phyloP scores from a whole-genome alignment of 371 early-diverging fungal species.

The Lichtheimia ramosa region DNA sequence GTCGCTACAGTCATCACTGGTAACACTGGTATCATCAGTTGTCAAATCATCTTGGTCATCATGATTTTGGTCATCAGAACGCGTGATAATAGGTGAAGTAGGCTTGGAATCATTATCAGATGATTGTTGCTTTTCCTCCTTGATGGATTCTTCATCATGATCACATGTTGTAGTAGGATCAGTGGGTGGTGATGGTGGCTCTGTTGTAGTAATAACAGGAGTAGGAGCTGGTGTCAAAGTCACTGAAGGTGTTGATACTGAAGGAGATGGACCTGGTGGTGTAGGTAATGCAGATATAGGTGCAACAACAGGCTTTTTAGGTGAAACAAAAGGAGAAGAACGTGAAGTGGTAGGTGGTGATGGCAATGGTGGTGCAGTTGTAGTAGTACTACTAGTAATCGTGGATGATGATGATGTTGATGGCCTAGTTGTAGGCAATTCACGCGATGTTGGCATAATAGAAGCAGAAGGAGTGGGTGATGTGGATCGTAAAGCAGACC shows the following conservation, averaged over 20 bases:
- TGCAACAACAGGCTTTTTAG: neutral
- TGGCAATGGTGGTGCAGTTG: neutral
- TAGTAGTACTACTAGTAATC: neutral
- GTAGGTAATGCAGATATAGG: neutral
- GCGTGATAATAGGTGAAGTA: too few species aligned
- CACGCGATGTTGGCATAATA: neutral
- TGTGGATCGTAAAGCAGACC: slow-evolving; percentile 4
- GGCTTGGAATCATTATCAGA: too few species aligned
- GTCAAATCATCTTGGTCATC: too few species aligned
- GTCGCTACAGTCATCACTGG: too few species aligned
- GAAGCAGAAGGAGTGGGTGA: slow-evolving; percentile 1
- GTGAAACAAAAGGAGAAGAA: slow-evolving; percentile 1
- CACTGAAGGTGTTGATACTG: neutral
- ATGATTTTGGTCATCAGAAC: too few species aligned
- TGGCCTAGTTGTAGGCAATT: too few species aligned
- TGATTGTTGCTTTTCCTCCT: too few species aligned
- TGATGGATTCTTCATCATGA: too few species aligned
- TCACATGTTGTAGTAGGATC: too few species aligned
- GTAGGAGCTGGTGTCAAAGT: neutral
- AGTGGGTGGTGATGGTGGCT: too few species aligned
- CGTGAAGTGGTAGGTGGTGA: neutral
- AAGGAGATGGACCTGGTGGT: neutral
- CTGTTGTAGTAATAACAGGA: neutral
- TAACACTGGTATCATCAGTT: too few species aligned
- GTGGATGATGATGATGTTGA: neutral